A percentile compares a stretch with the other conserved stretches of the same genome.
These are phyloP conservation scores for Aspergillus proliferans DNA, from an alignment of 2,329 filamentous ascomycete species.

Conservation along the genomic window DNA sequence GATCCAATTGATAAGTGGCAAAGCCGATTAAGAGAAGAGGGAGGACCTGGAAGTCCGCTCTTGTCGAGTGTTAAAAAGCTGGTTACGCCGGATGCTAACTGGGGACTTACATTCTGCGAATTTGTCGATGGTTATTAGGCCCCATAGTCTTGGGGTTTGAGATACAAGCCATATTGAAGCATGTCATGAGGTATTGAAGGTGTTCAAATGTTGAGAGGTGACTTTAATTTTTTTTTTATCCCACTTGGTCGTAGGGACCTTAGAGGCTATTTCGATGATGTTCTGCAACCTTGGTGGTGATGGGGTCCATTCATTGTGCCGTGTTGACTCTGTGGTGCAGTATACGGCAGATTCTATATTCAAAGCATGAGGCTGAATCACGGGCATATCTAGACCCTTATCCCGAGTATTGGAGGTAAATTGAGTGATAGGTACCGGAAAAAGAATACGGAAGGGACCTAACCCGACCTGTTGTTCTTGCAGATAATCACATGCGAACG, in stretches of 20 bases:
- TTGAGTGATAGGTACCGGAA: too few species aligned
- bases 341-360: too few species aligned
- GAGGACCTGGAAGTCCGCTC: slow-evolving; percentile 44
- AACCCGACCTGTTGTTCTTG: background rate
- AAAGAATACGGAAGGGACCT: too few species aligned
- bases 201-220: background rate
- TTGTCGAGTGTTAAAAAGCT: slow-evolving; percentile 14
- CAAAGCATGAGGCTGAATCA: too few species aligned
- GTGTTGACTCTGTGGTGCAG: too few species aligned
- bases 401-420: too few species aligned
- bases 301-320: background rate
- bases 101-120: background rate
- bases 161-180: background rate
- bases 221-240: background rate
- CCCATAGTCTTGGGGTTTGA: background rate
- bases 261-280: background rate
- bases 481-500: background rate
- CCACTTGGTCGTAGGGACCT: background rate
- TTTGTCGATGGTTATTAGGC: background rate
- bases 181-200: background rate
- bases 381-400: too few species aligned
- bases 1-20: slow-evolving; percentile 48
- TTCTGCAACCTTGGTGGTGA: background rate
- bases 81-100: background rate
- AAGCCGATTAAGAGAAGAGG: slow-evolving; percentile 46